Evolutionary conservation across 2,329 filamentous ascomycete species (phyloP).

Genomic region (Thelonectria olida): DNA sequence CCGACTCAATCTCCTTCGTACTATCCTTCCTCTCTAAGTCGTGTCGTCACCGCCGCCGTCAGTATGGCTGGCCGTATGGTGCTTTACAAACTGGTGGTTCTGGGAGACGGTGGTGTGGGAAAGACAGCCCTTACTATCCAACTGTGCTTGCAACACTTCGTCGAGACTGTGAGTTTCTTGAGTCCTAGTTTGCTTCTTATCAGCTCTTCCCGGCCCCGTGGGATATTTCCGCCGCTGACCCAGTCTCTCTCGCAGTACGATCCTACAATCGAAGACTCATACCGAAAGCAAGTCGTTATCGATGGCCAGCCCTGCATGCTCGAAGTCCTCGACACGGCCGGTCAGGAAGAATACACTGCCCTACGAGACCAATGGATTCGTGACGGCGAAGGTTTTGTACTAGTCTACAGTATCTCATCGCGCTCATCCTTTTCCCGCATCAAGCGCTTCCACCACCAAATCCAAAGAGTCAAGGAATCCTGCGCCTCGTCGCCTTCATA

Average conservation of each 20-base stretch:
- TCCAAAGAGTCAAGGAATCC: conserved; percentile 96
- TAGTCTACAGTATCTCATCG: conserved; percentile 98
- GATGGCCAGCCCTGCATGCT: conserved; percentile 96
- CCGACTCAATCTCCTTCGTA: conserved; percentile 15
- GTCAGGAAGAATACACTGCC: conserved; percentile 98
- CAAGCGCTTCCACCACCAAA: conserved; percentile 95
- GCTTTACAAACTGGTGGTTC: conserved; percentile 93
- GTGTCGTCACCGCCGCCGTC: conserved; percentile 39
- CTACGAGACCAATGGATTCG: conserved; percentile 98
- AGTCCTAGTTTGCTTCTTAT: background rate
- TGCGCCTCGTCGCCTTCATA: conserved; percentile 80
- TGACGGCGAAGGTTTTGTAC: conserved; percentile 95
- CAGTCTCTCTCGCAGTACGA: conserved; percentile 69
- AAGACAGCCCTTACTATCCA: conserved; percentile 96
- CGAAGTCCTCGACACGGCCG: conserved; percentile 95
- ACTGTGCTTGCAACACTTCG: conserved; percentile 97
- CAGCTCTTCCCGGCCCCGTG: background rate
- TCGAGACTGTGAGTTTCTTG: conserved; percentile 77
- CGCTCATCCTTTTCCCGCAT: conserved; percentile 95
- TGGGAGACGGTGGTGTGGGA: conserved; percentile 92
- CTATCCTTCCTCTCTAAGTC: conserved; percentile 28
- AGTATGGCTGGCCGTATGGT: conserved; percentile 93
- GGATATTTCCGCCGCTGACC: conserved; percentile 22
- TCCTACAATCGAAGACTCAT: conserved; percentile 88
- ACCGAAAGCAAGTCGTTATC: conserved; percentile 90